These are phyloP conservation scores for Clonostachys chloroleuca DNA, from an alignment of 2,329 filamentous ascomycete species.

Conservation along the genomic window DNA sequence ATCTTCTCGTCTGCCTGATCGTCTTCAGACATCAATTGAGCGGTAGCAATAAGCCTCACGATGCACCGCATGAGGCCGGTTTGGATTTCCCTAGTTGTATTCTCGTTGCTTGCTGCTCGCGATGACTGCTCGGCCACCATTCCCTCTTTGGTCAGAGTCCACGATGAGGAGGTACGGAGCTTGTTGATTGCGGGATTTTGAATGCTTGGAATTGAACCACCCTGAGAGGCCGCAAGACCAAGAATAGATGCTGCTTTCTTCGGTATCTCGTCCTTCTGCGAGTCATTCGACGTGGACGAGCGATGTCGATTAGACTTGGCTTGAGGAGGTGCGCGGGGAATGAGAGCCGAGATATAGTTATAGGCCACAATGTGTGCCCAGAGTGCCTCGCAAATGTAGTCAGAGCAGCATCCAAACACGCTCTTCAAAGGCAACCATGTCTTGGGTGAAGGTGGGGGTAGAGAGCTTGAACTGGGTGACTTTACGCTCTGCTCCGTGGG, in stretches of 20 bases:
- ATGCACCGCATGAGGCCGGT: conserved; percentile 46
- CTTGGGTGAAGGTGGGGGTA: conserved; percentile 3
- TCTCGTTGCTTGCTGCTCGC: conserved; percentile 18
- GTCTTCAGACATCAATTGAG: conserved; percentile 28
- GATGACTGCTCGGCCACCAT: conserved; percentile 8
- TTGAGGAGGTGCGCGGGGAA: conserved; percentile 9
- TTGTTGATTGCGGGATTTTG: conserved; percentile 8
- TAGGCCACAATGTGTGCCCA: conserved; percentile 56
- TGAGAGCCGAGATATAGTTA: conserved; percentile 46
- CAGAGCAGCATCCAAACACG: conserved; percentile 47
- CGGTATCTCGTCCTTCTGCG: conserved; percentile 21
- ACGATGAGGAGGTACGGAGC: conserved; percentile 15
- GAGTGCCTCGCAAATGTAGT: conserved; percentile 52
- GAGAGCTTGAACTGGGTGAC: background rate
- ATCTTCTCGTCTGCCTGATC: conserved; percentile 3
- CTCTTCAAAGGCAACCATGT: conserved; percentile 39
- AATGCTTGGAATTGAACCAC: conserved; percentile 12
- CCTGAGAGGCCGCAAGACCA: conserved; percentile 28
- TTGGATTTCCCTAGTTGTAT: conserved; percentile 37
- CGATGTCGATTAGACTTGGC: background rate
- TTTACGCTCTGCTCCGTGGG: background rate
- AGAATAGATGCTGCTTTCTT: conserved; percentile 48
- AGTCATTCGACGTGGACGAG: background rate
- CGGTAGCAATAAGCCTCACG: conserved; percentile 42
- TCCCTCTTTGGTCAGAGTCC: conserved; percentile 16